Evolutionary conservation across 352 stramenopile genomes (phyloP), one percentile per base, ranked within the genome.

Genomic region (Phytophthora uliginosa): DNA sequence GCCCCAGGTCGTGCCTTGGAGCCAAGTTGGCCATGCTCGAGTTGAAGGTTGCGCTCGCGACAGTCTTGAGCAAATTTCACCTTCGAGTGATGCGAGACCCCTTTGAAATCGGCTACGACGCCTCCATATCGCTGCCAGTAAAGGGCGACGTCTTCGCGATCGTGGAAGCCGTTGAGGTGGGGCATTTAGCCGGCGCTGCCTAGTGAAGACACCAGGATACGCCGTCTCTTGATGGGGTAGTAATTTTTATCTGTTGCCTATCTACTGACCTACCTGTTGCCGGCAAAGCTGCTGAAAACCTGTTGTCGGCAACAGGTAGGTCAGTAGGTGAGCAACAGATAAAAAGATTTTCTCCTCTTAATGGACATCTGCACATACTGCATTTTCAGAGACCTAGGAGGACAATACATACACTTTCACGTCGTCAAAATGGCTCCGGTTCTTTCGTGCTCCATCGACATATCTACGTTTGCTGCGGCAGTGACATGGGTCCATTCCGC

Each of bases 1-100:
- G 89, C 0, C 81, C 77, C n/a, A 79, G 89, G 22, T 76, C 78
- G 22, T 96, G 88, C 57, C 71, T 95, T 18, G 86, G 88, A 50
- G 74, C 76, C 47, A 84, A 85, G 31, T 58, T 92, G 36, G 77
- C 83, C 24, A 83, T 92, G 75, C 74, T 91, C 47, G 83, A 92
- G 59, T 71, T 91, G 53, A 91, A 91, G 57, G 77, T 92, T 42
- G 70, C 74, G 42, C 63, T 89, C 15, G 76, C 82, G 5, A 70
- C 70, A 15, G 62, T 90, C 20, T 53, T 89, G 38, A 82, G 73
- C 47, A 77, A 84, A 20, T 83, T 85, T 54, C 66, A 74, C 18
- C 54, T 78, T 52, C 66, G 48, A 38, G 66, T 74, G 40, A 42
- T 55, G 15, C 59, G 57, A 10, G 72, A 85, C 26, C 79, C 81